Conservation (phyloP, 1,284 basidiomycete genomes). For the Sphaerobolus stellatus region DNA sequence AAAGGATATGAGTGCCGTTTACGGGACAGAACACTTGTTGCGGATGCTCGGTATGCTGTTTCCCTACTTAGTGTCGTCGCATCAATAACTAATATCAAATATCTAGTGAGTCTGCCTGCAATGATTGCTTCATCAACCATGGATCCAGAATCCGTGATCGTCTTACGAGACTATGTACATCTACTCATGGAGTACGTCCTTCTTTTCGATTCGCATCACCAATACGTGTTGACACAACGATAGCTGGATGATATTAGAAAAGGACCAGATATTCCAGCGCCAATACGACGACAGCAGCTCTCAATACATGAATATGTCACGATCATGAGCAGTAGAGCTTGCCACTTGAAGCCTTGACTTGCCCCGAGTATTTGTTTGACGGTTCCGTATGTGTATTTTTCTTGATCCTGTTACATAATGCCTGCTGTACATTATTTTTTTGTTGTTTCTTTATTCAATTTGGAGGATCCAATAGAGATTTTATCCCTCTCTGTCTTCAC, state of each 20-base stretch:
- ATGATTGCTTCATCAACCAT: constrained; percentile 39
- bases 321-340: no score
- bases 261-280: not conserved
- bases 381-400: no score
- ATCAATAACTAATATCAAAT: constrained; percentile 30
- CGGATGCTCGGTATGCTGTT: constrained; percentile 80
- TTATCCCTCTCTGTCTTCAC: no score
- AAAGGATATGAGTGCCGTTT: constrained; percentile 87
- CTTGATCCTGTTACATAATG: no score
- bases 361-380: no score
- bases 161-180: not conserved
- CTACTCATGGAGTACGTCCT: not conserved
- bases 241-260: not conserved
- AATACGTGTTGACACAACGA: not conserved
- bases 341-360: no score
- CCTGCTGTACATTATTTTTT: no score
- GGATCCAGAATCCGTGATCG: not conserved
- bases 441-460: no score
- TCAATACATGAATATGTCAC: no score
- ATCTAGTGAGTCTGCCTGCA: constrained; percentile 65
- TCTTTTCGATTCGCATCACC: not conserved
- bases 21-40: constrained; percentile 93
- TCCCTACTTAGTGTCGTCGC: not conserved
- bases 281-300: not conserved
- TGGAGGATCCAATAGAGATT: no score